Evolutionary conservation across 169 alveolate species (phyloP), one percentile per base, ranked within the genome.

Genomic region (Plasmodium yoelii): DNA sequence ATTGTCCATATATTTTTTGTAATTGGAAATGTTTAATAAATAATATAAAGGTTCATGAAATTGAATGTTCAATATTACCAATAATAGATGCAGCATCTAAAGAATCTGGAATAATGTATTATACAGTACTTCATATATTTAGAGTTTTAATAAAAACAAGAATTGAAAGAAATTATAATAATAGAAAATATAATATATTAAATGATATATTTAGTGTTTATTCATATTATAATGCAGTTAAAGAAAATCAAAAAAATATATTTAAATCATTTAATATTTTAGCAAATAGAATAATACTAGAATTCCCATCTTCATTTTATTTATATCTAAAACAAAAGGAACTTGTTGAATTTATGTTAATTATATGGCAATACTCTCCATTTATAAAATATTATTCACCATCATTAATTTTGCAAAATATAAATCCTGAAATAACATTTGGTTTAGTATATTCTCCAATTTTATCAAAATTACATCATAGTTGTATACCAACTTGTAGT

Each of bases 1-100:
- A 96, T 8, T 96, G 98, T 51, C 94, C 95, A 46, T 92, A 87
- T 55, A 96, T 94, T 65, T 96, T 96, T 73, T 96, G 98, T 57
- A 94, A 97, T 26, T 94, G 95, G 94, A 94, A 94, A 18, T 96
- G 98, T 42, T 93, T 96, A 74, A 88, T 95, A 86, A 68, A 88
- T 42, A 95, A 96, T 73, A 94, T 94, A 46, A 92, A 96, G 22
- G 80, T 95, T 5, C 98, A 96, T 87, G 87, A 93, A n/a, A 73
- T 87, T n/a, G 98, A 96, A 69, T 96, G 98, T 63, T 92, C 65
- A 5, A 69, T 75, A 59, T 49, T 96, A 86, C 94, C 95, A 5
- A 73, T 72, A 46, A 70, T 95, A 7, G 55, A 87, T 13, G 95
- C 96, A 10, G 91, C 94, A 2, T 88, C 96, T 13, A 93, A 90